Conservation (phyloP, 352 stramenopile species). For the Phytophthora vignae region DNA sequence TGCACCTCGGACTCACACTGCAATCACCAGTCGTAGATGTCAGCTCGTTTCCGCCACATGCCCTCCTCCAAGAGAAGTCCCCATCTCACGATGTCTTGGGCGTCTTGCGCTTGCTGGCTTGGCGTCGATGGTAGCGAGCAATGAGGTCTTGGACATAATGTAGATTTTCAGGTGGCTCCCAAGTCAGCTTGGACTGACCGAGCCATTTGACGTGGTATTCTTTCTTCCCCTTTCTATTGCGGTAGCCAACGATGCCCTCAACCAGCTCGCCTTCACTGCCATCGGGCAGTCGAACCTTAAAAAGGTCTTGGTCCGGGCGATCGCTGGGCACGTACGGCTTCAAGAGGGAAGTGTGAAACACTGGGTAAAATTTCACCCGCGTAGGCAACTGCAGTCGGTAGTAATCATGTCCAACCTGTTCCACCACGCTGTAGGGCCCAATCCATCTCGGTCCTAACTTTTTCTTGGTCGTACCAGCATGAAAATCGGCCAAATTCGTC, state of each 20-base stretch:
- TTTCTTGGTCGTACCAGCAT: background rate
- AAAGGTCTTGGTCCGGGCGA: conserved; percentile 1
- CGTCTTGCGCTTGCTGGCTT: background rate
- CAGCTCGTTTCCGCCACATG: background rate
- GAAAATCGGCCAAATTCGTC: background rate
- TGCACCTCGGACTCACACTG: background rate
- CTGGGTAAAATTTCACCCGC: background rate
- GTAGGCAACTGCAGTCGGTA: conserved; percentile 1
- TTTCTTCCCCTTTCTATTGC: background rate
- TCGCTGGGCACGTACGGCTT: background rate
- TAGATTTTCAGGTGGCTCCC: background rate
- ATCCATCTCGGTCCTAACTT: conserved; percentile 53
- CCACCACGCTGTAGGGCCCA: background rate
- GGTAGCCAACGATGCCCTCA: background rate
- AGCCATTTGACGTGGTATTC: conserved; percentile 9
- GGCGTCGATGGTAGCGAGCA: background rate
- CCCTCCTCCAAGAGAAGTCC: too few species aligned
- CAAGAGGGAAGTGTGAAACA: background rate
- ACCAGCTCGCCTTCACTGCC: conserved; percentile 7
- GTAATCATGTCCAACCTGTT: background rate
- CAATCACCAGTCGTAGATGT: background rate
- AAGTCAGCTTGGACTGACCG: background rate
- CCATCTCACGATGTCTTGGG: background rate
- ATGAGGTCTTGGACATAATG: background rate
- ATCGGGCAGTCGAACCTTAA: conserved; percentile 4